Evolutionary conservation across 2,329 filamentous ascomycete species (phyloP), one percentile per base, ranked within the genome.

Genomic region (Dendryphion nanum): DNA sequence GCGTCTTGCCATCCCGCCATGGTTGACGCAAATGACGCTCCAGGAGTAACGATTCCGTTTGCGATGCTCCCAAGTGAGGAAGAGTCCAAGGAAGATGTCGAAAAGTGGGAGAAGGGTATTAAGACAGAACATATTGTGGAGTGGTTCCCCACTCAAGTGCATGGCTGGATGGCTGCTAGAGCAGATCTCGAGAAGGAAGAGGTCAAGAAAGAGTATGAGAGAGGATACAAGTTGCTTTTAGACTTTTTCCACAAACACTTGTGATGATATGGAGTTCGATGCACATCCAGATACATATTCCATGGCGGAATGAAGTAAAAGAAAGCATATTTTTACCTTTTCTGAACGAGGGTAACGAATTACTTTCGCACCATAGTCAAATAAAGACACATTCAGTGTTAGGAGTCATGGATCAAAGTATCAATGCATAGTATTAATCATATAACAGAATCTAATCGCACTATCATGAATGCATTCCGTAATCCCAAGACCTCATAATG

Each of bases 1-100:
- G 78, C 71, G 7, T 68, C 76, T 18, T 72, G 67, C 46, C 78
- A 81, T 55, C 79, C 79, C 5, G 78, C 78, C 18, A 80, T 82
- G 78, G 70, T 82, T 10, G 78, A 79, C 35, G 72, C 72, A 12
- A 70, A 74, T 18, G 79, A 82, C 47, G 79, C 78, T 2, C 68
- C 72, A 33, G 69, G 68, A 4, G 68, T 81, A 24, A 74, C 70
- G 4, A 76, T 82, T 26, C 79, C 79, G 1, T 77, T 76, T 59
- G 70, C 72, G 5, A 68, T 81, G 67, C 67, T 82, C 28, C 77
- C 78, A 2, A 75, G 70, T 24, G 73, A 73, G 57, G 79, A 81
- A 33, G 79, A 82, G 67, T 59, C 68, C 23, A 71, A 74, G 48
- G 68, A 72, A 1, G 78, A 72, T 33, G 68, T 75, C 2, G 67